Evolutionary conservation across 2,329 filamentous ascomycete species (phyloP), one percentile per base, ranked within the genome.

Genomic region (Cordyceps farinosa): DNA sequence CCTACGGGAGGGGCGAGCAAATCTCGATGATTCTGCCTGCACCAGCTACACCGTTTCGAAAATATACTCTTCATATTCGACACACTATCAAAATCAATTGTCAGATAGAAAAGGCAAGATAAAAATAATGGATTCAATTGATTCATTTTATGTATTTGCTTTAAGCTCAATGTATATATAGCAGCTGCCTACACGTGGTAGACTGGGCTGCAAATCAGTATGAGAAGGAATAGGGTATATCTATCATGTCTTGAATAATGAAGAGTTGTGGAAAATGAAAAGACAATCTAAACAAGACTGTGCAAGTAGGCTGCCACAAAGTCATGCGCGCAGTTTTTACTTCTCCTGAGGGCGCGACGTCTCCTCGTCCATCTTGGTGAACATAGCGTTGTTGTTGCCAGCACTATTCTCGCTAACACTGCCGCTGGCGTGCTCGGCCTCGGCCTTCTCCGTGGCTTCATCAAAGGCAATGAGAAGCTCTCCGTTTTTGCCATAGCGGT

Each of bases 401-500:
- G 66, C 60, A 10, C 66, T 69, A 7, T 65, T 65, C n/a, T 70
- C 71, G 45, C 71, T 75, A 7, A 67, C 64, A 63, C 66, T 72
- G 32, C 68, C 68, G 47, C 67, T 73, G 44, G 67, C 68, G 59
- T 76, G 70, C 62, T 73, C 70, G 5, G 64, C 62, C 30, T 65
- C 66, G 3, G 59, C 66, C 56, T 66, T 62, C 48, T 78, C 77
- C 1, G 34, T 42, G 8, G 60, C 27, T 11, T 70, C 71, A 27
- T 79, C 76, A 55, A 80, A 74, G 3, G 76, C 69, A 47, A 84
- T 80, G 50, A 87, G 78, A 50, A 85, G 71, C 71, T 86, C 82
- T 66, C 85, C 85, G 63, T 86, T 79, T 77, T 83, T 84, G 65
- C 83, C 84, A 68, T 86, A 87, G 44, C 82, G 78, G 5, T 76